These are phyloP conservation scores for Miscanthus sacchariflorus DNA, from an alignment of 202 grass and related monocot species.

Conservation along the genomic window DNA sequence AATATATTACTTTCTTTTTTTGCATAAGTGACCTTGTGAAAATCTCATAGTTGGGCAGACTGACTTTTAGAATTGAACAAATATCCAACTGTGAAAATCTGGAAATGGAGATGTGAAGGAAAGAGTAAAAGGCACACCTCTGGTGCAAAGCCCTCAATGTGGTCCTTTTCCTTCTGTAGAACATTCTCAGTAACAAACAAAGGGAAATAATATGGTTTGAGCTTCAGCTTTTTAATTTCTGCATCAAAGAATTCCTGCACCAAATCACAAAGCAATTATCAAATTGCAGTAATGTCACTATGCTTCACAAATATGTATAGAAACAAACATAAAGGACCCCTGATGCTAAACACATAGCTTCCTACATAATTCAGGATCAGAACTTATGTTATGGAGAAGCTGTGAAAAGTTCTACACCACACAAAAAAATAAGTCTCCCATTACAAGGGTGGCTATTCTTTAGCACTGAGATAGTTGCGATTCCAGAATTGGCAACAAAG, in stretches of 20 bases:
- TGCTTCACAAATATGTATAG: background rate
- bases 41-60: background rate
- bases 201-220: constrained; percentile 92
- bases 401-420: background rate
- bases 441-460: background rate
- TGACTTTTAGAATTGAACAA: background rate
- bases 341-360: background rate
- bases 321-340: background rate
- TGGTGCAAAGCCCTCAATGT: constrained; percentile 98
- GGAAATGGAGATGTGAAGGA: background rate
- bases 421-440: background rate
- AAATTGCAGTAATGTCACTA: background rate
- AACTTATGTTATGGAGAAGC: background rate
- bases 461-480: background rate
- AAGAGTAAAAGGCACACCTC: constrained; percentile 62
- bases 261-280: constrained; percentile 36
- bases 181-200: constrained; percentile 99
- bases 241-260: constrained; percentile 93
- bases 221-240: constrained; percentile 92
- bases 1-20: constrained; percentile 15
- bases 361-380: background rate
- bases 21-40: background rate
- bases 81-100: constrained; percentile 26
- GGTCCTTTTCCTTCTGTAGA: constrained; percentile 94
- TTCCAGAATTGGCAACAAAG: constrained; percentile 17